Base-by-base conservation (phyloP, 2,329 filamentous ascomycete genomes). In the Raffaelea deltoideospora region DNA sequence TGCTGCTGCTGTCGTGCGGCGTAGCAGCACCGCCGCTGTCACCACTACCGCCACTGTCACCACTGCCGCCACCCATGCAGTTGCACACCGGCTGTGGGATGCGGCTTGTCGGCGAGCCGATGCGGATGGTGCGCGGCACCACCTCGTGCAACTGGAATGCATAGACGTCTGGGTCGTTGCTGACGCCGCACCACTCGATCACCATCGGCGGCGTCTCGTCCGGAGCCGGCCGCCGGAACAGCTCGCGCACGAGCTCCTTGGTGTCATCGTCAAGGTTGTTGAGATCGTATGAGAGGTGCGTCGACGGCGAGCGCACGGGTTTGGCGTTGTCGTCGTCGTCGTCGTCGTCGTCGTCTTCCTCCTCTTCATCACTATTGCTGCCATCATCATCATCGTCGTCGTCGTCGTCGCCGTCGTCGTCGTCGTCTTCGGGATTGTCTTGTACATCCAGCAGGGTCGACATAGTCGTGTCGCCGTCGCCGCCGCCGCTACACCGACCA, bases 91-190 rank as follows among this genome's bases (percentile, higher is more conserved):
- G 58, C 1, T 47, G 48, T 2, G 62, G 53, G 33, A 55, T 58
- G 24, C 48, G 56, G 41, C 60, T 60, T 22, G 50, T 50, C 0
- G 56, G 48, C 3, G 57, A 53, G 3, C 63, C 61, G 22, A 69
- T 66, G 29, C 67, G 60, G 30, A 73, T 57, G 15, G 64, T 66
- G 10, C 64, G 61, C 13, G 65, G 65, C 20, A 67, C 64, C 3
- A 64, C 52, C 48, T 73, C 69, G 4, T 65, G 65, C 54, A 74
- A 61, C 45, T 71, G 61, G 41, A 73, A 73, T 33, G 68, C 64
- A 39, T 67, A 71, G 17, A 65, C 63, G 41, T 64, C 47, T 19
- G 61, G 57, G 31, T 46, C 37, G 21, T 47, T 48, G n/a, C 48
- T 50, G 18, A 43, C 22, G 28, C 62, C 59, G 40, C 67, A 72